Base-by-base conservation (phyloP, 1,284 basidiomycete species). In the Phaffia rhodozyma region DNA sequence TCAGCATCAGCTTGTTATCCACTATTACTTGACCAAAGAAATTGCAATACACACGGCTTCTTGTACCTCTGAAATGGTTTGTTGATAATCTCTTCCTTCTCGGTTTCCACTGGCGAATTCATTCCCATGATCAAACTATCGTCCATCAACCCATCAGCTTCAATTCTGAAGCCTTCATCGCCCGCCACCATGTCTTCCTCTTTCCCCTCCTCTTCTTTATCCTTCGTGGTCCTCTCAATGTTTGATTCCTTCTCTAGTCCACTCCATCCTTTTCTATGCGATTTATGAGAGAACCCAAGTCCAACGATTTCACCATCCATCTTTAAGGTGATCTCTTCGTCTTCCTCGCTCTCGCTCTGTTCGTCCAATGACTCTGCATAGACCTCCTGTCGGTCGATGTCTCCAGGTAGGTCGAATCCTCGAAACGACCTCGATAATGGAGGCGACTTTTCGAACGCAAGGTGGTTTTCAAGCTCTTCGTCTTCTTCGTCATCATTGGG, bases 231-330 rank as follows among this genome's bases (percentile, higher is more conserved):
- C 4, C 7, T 25, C 20, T 52, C 55, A 9, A 21, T 51, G 9
- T 50, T 55, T 51, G 47, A 3, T 34, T 20, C 47, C 47, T 50
- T 32, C 61, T 21, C 59, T 52, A 56, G 59, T 21, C 56, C 62
- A 20, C 50, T 13, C 30, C 18, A 29, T 52, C 54, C 25, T 50
- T 16, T 50, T 49, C 23, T 48, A 18, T 29, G 43, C n/a, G 11
- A 57, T 59, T 50, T 63, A 49, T 47, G 51, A 27, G 18, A 25
- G 2, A 52, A 21, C 11, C 62, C 62, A 9, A 64, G 58, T 25
- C 29, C 48, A 48, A 64, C 56, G 27, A 51, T 25, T 50, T 64
- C 62, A 16, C 62, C 62, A 48, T 64, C 58, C 62, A 64, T 64
- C 52, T 59, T 20, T 30, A 64, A 23, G 23, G 58, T 59, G n/a